A percentile compares a stretch with the other conserved stretches of the same genome.
Conservation (phyloP, 2,329 filamentous ascomycete species). For the Penicillium sp. region DNA sequence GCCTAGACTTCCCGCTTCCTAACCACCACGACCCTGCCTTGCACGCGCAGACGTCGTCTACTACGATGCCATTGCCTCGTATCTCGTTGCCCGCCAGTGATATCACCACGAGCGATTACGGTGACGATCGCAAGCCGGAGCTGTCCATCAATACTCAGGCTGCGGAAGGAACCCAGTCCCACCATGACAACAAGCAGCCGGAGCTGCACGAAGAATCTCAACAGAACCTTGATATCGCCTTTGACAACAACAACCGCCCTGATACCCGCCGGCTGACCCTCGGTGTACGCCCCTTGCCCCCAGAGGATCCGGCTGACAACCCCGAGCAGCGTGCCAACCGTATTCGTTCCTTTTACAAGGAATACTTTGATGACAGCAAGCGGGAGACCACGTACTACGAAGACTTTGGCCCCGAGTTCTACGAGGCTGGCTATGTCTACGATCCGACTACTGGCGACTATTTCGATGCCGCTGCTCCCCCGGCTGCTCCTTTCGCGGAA, state of each 20-base stretch:
- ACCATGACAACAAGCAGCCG: constrained; percentile 23
- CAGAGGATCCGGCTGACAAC: constrained; percentile 83
- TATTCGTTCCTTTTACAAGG: constrained; percentile 98
- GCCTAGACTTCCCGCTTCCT: constrained; percentile 29
- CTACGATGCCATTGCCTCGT: constrained; percentile 32
- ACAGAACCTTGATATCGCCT: constrained; percentile 25
- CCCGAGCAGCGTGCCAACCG: constrained; percentile 93
- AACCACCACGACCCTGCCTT: constrained; percentile 21
- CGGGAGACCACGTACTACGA: constrained; percentile 65
- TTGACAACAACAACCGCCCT: constrained; percentile 34
- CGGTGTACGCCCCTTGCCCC: constrained; percentile 80
- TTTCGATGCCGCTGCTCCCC: constrained; percentile 29
- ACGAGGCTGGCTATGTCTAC: constrained; percentile 60
- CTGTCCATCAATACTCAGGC: constrained; percentile 44
- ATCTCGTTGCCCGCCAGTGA: constrained; percentile 52
- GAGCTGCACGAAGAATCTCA: constrained; percentile 33
- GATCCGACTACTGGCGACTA: constrained; percentile 51
- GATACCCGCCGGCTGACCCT: constrained; percentile 59
- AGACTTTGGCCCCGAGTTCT: constrained; percentile 72
- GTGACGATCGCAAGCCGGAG: constrained; percentile 57
- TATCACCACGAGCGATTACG: constrained; percentile 59
- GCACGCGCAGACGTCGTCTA: constrained; percentile 23
- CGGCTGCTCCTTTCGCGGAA: constrained; percentile 71
- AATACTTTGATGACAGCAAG: constrained; percentile 92
- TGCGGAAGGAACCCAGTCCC: constrained; percentile 28